phyloP scores from a whole-genome alignment of 2,329 filamentous ascomycete genomes.

The Cladobotryum mycophilum region DNA sequence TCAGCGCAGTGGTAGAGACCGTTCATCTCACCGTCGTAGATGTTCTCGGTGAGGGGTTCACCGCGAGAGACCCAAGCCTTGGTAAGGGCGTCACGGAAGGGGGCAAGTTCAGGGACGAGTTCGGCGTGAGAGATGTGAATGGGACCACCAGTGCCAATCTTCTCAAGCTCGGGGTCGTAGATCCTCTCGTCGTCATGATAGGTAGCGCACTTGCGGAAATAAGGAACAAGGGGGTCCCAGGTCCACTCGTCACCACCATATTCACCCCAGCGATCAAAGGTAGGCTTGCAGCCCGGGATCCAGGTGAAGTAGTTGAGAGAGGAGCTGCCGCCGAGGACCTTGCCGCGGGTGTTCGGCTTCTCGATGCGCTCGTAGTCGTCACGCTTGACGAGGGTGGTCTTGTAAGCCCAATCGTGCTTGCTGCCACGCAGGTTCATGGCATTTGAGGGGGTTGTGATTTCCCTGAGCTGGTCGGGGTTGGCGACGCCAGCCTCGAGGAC shows the following conservation, averaged over 20 bases:
- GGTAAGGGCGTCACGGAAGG: slow-evolving; percentile 44
- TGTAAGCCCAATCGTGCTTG: slow-evolving; percentile 55
- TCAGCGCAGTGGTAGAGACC: slow-evolving; percentile 49
- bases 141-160: slow-evolving; percentile 47
- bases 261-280: slow-evolving; percentile 65
- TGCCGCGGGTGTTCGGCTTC: slow-evolving; percentile 57
- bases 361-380: slow-evolving; percentile 55
- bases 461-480: slow-evolving; percentile 42
- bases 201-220: slow-evolving; percentile 49
- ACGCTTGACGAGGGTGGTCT: slow-evolving; percentile 54
- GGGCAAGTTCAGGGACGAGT: slow-evolving; percentile 43
- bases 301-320: slow-evolving; percentile 60
- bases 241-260: slow-evolving; percentile 63
- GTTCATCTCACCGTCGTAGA: slow-evolving; percentile 49
- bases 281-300: slow-evolving; percentile 51
- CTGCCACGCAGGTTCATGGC: slow-evolving; percentile 49
- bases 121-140: slow-evolving; percentile 49
- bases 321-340: slow-evolving; percentile 52
- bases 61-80: slow-evolving; percentile 50
- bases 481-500: slow-evolving; percentile 43
- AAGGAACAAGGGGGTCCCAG: slow-evolving; percentile 44
- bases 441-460: slow-evolving; percentile 46
- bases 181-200: slow-evolving; percentile 49
- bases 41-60: slow-evolving; percentile 43
- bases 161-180: slow-evolving; percentile 38